Conservation (phyloP, 305 asterid species). For the Ajuga reptans region DNA sequence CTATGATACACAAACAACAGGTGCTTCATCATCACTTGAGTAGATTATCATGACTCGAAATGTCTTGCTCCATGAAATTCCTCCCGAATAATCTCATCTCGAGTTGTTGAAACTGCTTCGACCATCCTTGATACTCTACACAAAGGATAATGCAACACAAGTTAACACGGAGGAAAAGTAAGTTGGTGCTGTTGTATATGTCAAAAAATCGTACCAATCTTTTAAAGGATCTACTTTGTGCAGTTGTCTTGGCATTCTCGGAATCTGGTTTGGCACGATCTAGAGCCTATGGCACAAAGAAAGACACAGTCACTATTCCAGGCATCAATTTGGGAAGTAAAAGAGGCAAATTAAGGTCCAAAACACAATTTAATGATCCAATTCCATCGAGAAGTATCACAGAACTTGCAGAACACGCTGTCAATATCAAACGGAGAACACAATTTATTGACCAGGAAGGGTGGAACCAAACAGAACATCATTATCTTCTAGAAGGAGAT, state of each 20-base stretch:
- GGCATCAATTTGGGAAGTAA: background rate
- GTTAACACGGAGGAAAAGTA: background rate
- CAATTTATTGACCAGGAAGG: background rate
- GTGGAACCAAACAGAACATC: background rate
- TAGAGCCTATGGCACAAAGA: slow-evolving; percentile 45
- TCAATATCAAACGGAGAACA: background rate
- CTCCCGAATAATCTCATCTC: slow-evolving; percentile 25
- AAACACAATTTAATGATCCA: background rate
- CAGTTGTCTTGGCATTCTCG: slow-evolving; percentile 39
- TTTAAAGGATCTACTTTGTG: slow-evolving; percentile 52
- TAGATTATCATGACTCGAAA: background rate
- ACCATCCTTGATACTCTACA: slow-evolving; percentile 54
- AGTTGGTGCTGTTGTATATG: too few species aligned
- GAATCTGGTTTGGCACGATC: slow-evolving; percentile 80
- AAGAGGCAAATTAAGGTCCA: background rate
- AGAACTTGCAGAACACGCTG: background rate
- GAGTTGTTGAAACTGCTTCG: slow-evolving; percentile 46
- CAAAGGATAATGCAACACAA: background rate
- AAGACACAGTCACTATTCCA: slow-evolving; percentile 17
- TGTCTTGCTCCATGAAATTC: background rate
- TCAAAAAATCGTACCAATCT: slow-evolving; percentile 42
- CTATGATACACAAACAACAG: slow-evolving; percentile 20
- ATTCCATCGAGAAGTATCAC: background rate
- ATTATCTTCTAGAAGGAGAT: background rate
- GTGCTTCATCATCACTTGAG: slow-evolving; percentile 8